These are phyloP conservation scores for Pichia sp. DNA, from an alignment of 1,139 yeast species.

Conservation along the genomic window DNA sequence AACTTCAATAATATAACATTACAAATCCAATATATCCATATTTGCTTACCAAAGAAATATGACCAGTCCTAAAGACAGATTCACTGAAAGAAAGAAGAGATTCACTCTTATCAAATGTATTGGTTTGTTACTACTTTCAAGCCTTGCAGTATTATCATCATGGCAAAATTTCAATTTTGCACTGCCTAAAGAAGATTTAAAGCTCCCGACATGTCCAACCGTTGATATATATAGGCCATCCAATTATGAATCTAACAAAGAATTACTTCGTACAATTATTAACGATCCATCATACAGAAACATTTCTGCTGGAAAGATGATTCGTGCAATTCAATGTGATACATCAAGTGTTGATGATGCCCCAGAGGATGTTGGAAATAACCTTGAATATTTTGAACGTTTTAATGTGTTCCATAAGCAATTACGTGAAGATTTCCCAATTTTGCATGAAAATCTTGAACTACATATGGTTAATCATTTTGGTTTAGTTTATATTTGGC, in stretches of 20 bases:
- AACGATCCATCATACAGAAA: constrained; percentile 38
- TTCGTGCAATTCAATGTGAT: constrained; percentile 44
- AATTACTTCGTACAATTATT: constrained; percentile 22
- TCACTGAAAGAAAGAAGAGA: no score
- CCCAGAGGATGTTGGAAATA: constrained; percentile 37
- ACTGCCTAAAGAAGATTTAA: no score
- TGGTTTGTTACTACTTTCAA: no score
- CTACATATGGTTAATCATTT: constrained; percentile 61
- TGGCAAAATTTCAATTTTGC: no score
- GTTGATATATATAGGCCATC: constrained; percentile 28
- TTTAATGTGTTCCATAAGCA: constrained; percentile 56
- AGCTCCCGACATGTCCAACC: no score
- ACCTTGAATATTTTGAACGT: constrained; percentile 35
- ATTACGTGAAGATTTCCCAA: constrained; percentile 57
- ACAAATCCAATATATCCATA: no score
- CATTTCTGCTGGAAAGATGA: constrained; percentile 38
- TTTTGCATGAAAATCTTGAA: constrained; percentile 46
- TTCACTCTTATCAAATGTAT: no score
- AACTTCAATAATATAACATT: no score
- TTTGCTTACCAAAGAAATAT: no score
- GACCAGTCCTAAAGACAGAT: no score
- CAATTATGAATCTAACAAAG: constrained; percentile 18
- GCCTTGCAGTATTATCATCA: no score
- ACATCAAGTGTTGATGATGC: constrained; percentile 44
- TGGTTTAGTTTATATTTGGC: constrained; percentile 67